Percentiles rank a stretch among this genome's conserved stretches.
Evolutionary conservation across 2,329 filamentous ascomycete genomes (phyloP).

Genomic region (Simplicillium aogashimaense): DNA sequence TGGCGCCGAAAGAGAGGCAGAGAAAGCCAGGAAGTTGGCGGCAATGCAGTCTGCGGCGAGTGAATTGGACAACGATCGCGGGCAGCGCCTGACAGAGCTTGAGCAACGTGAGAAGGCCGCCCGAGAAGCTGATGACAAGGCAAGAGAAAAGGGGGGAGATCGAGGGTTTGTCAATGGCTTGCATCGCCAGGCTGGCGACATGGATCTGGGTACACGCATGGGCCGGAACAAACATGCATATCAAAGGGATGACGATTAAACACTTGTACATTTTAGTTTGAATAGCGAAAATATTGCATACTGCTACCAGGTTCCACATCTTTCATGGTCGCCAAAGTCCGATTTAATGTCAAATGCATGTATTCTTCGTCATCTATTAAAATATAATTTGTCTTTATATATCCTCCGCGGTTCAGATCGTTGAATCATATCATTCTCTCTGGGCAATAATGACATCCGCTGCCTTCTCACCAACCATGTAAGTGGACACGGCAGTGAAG

Average conservation of each 20-base stretch:
- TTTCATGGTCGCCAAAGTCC: too few species aligned
- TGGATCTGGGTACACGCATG: conserved; percentile 42
- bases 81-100: conserved; percentile 55
- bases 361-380: too few species aligned
- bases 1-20: conserved; percentile 33
- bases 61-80: conserved; percentile 61
- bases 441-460: conserved; percentile 15
- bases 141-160: conserved; percentile 52
- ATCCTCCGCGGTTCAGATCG: too few species aligned
- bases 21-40: conserved; percentile 57
- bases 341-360: too few species aligned
- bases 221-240: conserved; percentile 35
- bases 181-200: conserved; percentile 46
- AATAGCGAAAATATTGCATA: too few species aligned
- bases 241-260: conserved; percentile 34
- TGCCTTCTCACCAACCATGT: conserved; percentile 22
- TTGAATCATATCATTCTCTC: too few species aligned
- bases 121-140: conserved; percentile 56
- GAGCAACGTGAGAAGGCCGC: conserved; percentile 55
- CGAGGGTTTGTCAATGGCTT: conserved; percentile 55
- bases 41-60: conserved; percentile 65
- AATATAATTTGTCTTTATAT: too few species aligned
- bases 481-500: conserved; percentile 20
- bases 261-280: too few species aligned
- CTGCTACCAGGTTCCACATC: too few species aligned